Base-by-base conservation (phyloP, 2,329 filamentous ascomycete species). In the Myriosclerotinia duriaeana region DNA sequence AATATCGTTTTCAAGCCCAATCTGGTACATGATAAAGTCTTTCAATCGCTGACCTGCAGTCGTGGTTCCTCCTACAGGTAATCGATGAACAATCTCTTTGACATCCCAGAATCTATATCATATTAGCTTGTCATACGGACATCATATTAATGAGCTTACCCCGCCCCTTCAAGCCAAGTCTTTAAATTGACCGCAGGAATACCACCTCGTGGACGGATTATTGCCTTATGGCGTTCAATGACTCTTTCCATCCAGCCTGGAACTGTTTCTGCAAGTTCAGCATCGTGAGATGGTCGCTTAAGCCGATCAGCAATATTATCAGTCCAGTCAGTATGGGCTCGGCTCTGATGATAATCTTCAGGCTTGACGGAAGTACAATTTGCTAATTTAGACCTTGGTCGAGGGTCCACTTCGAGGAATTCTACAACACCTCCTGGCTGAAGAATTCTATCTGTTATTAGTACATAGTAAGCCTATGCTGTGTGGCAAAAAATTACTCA, bases 371-470 rank as follows among this genome's bases (percentile, higher is more conserved):
- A 26, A 53, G 63, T 53, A 22, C 55, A 15, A 56, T 54, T 7
- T 52, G 66, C 17, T 62, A 48, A 5, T 61, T 65, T 46, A 14
- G n/a, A 42, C 36, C 74, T 71, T 22, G 74, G 74, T 59, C 74
- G 66, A 26, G 72, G 71, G 61, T 76, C 74, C 42, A 76, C 66
- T 61, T 76, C 74, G 5, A 74, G 59, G 40, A 76, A 76, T 63
- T 76, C 74, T 22, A 76, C 70, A 46, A 76, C 72, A 11, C 73
- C 74, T 56, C 71, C 73, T n/a, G 73, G 73, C 38, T 75, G 70
- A 4, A 75, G 68, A 22, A 75, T 67, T 20, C 65, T 67, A n/a
- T 52, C 15, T 5, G 34, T 5, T 11, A 8, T 65, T 42, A 60
- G 46, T 44, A 22, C 7, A 14, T 3, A 42, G 12, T 48, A 42